These are phyloP conservation scores for Suillus brevipes DNA, from an alignment of 768 basidiomycete genomes.

Conservation along the genomic window DNA sequence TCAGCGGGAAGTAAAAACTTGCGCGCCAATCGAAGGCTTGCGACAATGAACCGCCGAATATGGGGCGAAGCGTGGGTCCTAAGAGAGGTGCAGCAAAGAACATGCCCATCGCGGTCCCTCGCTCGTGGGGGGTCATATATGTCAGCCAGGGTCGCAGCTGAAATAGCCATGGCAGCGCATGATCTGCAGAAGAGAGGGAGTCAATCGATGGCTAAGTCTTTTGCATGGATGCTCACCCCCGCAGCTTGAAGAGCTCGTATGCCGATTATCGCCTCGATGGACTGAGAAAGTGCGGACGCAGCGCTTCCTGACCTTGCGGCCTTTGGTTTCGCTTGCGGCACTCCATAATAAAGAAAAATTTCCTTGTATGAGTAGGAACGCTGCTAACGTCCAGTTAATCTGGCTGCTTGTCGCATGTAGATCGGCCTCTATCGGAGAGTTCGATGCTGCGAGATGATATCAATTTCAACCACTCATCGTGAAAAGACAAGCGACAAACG, in stretches of 20 bases:
- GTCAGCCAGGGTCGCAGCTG: slow-evolving; percentile 77
- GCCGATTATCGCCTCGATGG: slow-evolving; percentile 57
- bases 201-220: slow-evolving; percentile 2
- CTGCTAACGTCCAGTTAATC: slow-evolving; percentile 65
- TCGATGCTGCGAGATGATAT: slow-evolving; percentile 49
- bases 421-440: slow-evolving; percentile 58
- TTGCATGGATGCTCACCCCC: slow-evolving; percentile 44
- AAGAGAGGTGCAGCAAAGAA: slow-evolving; percentile 81
- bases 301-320: slow-evolving; percentile 49
- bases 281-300: slow-evolving; percentile 54
- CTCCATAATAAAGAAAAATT: slow-evolving; percentile 66
- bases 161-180: slow-evolving; percentile 67
- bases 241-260: slow-evolving; percentile 68
- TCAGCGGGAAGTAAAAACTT: slow-evolving; percentile 80
- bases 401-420: slow-evolving; percentile 59
- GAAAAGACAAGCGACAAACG: slow-evolving; percentile 19
- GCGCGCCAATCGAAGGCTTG: slow-evolving; percentile 74
- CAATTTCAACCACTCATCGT: not conserved
- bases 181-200: slow-evolving; percentile 41
- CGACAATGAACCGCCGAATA: slow-evolving; percentile 71
- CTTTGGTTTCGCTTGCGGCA: slow-evolving; percentile 71
- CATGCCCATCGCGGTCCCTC: slow-evolving; percentile 78
- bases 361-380: slow-evolving; percentile 76
- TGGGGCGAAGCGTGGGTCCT: slow-evolving; percentile 67
- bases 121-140: slow-evolving; percentile 72